A percentile compares a stretch with the other conserved stretches of the same genome.
phyloP scores from a whole-genome alignment of 208 protist genomes.

The Entamoeba dispar region DNA sequence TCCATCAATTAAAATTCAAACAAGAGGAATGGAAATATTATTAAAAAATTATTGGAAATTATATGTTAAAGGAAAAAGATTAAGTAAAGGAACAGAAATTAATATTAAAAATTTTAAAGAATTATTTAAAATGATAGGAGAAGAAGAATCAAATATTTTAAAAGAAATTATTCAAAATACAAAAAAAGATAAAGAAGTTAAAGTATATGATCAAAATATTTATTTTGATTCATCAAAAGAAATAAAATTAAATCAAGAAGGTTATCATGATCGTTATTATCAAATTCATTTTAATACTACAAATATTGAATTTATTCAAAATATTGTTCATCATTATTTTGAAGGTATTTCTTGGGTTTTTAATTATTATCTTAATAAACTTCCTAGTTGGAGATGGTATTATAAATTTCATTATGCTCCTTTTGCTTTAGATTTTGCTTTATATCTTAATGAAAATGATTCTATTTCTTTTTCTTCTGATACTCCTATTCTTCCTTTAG shows the following conservation, averaged over 20 bases:
- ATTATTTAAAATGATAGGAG: background rate
- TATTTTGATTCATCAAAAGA: background rate
- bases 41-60: background rate
- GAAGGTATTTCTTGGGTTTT: constrained; percentile 90
- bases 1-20: constrained; percentile 62
- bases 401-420: constrained; percentile 95
- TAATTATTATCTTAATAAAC: constrained; percentile 88
- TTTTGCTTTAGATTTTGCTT: constrained; percentile 54
- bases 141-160: background rate
- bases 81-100: background rate
- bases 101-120: background rate
- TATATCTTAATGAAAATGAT: background rate
- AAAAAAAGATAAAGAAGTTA: background rate
- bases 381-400: constrained; percentile 73
- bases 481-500: constrained; percentile 68
- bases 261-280: background rate
- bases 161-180: background rate
- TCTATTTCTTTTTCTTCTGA: background rate
- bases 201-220: background rate
- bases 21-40: background rate
- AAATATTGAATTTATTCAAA: background rate
- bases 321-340: constrained; percentile 45
- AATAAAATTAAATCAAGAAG: background rate
- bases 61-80: background rate
- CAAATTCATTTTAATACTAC: background rate